Base-by-base conservation (phyloP, 495 filamentous ascomycete species). In the Neurospora sp. region DNA sequence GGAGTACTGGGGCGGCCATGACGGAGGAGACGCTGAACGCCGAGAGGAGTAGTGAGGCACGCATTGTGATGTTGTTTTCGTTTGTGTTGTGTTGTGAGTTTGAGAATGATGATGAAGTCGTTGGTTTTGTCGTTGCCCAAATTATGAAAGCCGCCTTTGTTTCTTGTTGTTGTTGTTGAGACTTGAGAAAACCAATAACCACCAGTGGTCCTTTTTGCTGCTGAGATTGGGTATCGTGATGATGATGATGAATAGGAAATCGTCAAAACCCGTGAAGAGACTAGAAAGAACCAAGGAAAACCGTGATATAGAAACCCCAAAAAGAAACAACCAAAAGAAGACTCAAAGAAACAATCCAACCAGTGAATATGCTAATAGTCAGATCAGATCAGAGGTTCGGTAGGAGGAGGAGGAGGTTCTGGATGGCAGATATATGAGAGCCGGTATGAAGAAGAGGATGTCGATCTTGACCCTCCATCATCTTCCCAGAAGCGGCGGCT, bases 1-100 rank as follows among this genome's bases (percentile, higher is more conserved):
- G 85, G 75, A 78, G 81, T 70, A 78, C 78, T 5, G 87, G 87
- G n/a, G 86, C 86, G 22, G 85, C 84, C 44, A 83, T 78, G 73
- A 80, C 84, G 39, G 81, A 78, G 75, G 82, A 83, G 53, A 66
- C 53, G 79, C 81, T 80, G 72, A 88, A 82, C 70, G 84, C 80
- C 41, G 86, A 82, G 27, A 87, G 73, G 73, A 86, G 73, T 70
- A 84, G 78, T 70, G 82, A 83, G 73, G 78, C 79, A 71, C 81
- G 80, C 86, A 88, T 88, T 44, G 77, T 83, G 70, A 70, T 73
- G 75, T 70, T 20, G 74, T 27, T 27, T 27, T 1, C 22, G 1
- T 27, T 27, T 27, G 22, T 27, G 22, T 27, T 27, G 22, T 27
- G 22, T 27, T 27, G 22, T 27, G 22, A 27, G 22, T 27, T 27